phyloP scores from a whole-genome alignment of 176 grass and related monocot species.

The Oryza australiensis region DNA sequence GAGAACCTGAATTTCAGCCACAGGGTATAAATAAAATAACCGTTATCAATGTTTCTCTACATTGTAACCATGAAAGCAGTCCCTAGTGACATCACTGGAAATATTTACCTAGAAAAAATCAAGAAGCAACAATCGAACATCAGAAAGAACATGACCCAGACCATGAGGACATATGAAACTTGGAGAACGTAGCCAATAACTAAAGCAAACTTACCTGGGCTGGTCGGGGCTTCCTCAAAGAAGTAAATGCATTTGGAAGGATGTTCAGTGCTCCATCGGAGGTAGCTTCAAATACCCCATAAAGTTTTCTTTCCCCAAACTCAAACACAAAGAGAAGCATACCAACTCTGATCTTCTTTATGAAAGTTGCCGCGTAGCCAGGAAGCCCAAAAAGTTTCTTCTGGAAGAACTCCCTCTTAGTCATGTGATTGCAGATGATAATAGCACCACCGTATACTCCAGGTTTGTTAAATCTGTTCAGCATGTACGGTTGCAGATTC shows the following conservation, averaged over 20 bases:
- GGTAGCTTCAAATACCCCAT: conserved; percentile 65
- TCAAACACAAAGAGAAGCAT: conserved; percentile 73
- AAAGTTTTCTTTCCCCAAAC: conserved; percentile 58
- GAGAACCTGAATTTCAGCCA: conserved; percentile 47
- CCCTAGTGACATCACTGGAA: not conserved
- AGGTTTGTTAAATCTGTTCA: conserved; percentile 37
- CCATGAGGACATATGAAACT: conserved; percentile 10
- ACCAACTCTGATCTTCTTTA: conserved; percentile 71
- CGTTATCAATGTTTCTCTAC: conserved; percentile 7
- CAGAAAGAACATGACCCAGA: conserved; percentile 25
- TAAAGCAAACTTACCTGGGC: conserved; percentile 48
- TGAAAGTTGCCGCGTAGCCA: conserved; percentile 42
- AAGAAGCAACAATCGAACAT: conserved; percentile 7
- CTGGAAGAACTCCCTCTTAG: conserved; percentile 47
- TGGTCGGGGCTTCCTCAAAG: conserved; percentile 35
- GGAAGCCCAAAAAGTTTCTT: conserved; percentile 55
- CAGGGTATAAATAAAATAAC: conserved; percentile 25
- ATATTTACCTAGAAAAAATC: not conserved
- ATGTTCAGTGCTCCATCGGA: conserved; percentile 63
- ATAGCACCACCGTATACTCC: conserved; percentile 58
- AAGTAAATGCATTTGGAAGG: conserved; percentile 46
- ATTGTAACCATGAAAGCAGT: conserved; percentile 2
- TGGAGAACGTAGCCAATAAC: conserved; percentile 11
- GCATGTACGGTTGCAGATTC: conserved; percentile 18
- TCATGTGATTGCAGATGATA: conserved; percentile 51